Conservation (phyloP, 352 stramenopile species). For the Phytophthora hybrid region DNA sequence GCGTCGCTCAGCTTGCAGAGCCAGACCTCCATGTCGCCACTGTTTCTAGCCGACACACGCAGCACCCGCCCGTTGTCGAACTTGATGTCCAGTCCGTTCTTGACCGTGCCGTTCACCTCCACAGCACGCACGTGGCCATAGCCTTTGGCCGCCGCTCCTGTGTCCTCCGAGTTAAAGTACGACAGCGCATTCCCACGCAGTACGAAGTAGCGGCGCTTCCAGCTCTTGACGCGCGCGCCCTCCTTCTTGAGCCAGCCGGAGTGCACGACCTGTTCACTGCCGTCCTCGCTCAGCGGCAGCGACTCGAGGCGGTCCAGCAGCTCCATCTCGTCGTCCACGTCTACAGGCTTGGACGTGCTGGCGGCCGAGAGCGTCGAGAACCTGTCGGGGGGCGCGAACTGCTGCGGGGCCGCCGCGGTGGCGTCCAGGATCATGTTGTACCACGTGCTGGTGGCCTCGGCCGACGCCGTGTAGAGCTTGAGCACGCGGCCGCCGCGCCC, state of each 20-base stretch:
- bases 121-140: constrained; percentile 79
- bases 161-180: constrained; percentile 87
- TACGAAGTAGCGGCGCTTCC: constrained; percentile 85
- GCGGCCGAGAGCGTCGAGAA: constrained; percentile 57
- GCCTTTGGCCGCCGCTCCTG: constrained; percentile 75
- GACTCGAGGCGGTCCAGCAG: constrained; percentile 67
- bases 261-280: constrained; percentile 60
- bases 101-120: constrained; percentile 72
- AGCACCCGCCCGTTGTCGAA: constrained; percentile 84
- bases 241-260: constrained; percentile 86
- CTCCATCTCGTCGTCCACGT: constrained; percentile 65
- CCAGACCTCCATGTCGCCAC: constrained; percentile 79
- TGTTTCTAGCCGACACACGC: constrained; percentile 69
- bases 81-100: constrained; percentile 73
- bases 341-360: constrained; percentile 21
- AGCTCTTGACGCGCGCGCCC: constrained; percentile 80
- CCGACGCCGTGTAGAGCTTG: constrained; percentile 87
- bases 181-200: constrained; percentile 80
- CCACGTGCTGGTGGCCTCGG: constrained; percentile 75
- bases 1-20: constrained; percentile 76
- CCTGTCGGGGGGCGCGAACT: constrained; percentile 38
- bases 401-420: constrained; percentile 38
- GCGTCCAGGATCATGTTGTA: constrained; percentile 82
- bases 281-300: constrained; percentile 55
- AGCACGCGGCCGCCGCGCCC: constrained; percentile 82